Percentiles rank a stretch among this genome's conserved stretches.
These are phyloP conservation scores for Rutstroemia sp. DNA, from an alignment of 2,329 filamentous ascomycete species.

Conservation along the genomic window DNA sequence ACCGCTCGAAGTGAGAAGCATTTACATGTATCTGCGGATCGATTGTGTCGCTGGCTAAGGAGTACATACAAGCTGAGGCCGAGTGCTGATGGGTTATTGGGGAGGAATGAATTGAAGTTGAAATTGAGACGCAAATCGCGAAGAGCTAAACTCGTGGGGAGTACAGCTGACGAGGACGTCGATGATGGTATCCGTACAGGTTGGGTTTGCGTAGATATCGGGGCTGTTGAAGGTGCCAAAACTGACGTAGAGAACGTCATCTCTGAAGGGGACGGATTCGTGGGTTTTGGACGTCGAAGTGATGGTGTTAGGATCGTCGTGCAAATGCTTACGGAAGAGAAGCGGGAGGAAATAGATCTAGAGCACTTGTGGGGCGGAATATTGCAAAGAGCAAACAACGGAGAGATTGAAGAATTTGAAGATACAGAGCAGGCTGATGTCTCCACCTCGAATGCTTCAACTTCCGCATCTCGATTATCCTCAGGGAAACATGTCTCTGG, in stretches of 20 bases:
- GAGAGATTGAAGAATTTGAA: constrained; percentile 3
- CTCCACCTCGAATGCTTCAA: not conserved
- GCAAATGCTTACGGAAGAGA: constrained; percentile 66
- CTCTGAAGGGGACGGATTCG: constrained; percentile 47
- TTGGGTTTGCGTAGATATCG: constrained; percentile 93
- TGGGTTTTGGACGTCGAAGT: constrained; percentile 64
- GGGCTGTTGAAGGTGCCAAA: constrained; percentile 53
- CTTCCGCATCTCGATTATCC: not conserved
- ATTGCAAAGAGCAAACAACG: constrained; percentile 16
- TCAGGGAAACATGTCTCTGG: not conserved
- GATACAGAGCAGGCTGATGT: not conserved
- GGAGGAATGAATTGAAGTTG: constrained; percentile 83
- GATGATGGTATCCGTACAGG: constrained; percentile 89
- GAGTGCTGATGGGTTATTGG: constrained; percentile 79
- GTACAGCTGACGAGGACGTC: constrained; percentile 49
- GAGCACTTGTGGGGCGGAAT: constrained; percentile 50
- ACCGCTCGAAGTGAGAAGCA: constrained; percentile 91
- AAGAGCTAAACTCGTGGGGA: constrained; percentile 73
- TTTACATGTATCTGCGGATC: constrained; percentile 81
- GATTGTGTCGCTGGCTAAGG: constrained; percentile 81
- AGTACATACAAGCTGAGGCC: constrained; percentile 65
- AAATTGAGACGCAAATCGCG: constrained; percentile 75
- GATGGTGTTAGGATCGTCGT: constrained; percentile 57
- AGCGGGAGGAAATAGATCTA: constrained; percentile 58
- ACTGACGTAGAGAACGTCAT: constrained; percentile 32